Evolutionary conservation across 257 asterid species (phyloP).

Genomic region (Osmanthus fragrans): DNA sequence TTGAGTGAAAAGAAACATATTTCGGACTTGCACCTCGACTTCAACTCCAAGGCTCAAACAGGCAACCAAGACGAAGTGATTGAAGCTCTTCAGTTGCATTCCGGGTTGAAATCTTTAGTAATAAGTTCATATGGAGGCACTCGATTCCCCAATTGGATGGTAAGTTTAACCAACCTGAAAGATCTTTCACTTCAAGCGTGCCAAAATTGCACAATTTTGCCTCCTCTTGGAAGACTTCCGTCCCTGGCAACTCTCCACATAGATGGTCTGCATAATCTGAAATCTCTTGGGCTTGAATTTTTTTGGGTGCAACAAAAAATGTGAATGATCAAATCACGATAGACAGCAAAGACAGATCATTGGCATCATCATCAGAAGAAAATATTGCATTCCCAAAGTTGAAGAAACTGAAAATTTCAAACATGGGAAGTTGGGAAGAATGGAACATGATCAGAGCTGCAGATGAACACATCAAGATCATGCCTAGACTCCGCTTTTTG

Average conservation of each 20-base stretch:
- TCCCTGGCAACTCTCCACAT: conserved; percentile 46
- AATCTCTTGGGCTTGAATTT: conserved; percentile 35
- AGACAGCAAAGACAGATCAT: conserved; percentile 13
- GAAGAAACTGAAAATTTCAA: conserved; percentile 56
- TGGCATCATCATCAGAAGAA: background rate
- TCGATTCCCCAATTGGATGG: conserved; percentile 56
- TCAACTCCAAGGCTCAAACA: conserved; percentile 31
- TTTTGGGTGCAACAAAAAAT: conserved; percentile 23
- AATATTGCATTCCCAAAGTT: conserved; percentile 44
- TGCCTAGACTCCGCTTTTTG: conserved; percentile 47
- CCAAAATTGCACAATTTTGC: conserved; percentile 41
- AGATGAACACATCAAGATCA: conserved; percentile 19
- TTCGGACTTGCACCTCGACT: conserved; percentile 51
- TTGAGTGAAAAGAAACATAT: conserved; percentile 42
- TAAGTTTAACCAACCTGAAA: conserved; percentile 36
- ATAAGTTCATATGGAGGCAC: conserved; percentile 47
- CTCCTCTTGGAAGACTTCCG: conserved; percentile 57
- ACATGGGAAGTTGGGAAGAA: conserved; percentile 50
- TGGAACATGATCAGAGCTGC: conserved; percentile 35
- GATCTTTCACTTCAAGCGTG: conserved; percentile 51
- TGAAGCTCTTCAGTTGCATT: conserved; percentile 48
- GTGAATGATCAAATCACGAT: background rate
- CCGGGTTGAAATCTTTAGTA: conserved; percentile 44
- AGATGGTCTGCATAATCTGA: conserved; percentile 42
- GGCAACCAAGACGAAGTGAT: conserved; percentile 39